Conservation (phyloP, 1,139 yeast species). For the Saccharomycopsis phalli region DNA sequence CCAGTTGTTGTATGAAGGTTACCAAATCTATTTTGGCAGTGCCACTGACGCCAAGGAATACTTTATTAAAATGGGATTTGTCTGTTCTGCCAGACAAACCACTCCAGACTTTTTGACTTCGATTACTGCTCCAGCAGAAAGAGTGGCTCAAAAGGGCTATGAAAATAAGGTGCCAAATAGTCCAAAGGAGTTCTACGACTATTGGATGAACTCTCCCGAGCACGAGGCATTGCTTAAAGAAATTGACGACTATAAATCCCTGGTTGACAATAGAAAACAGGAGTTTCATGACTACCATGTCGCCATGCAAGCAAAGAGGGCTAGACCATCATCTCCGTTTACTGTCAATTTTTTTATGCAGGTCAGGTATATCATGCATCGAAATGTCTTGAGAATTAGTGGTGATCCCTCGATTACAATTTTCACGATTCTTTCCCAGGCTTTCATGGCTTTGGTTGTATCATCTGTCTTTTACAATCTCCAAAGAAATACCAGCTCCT, state of each 20-base stretch:
- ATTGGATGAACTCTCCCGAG: constrained; percentile 59
- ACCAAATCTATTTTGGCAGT: constrained; percentile 68
- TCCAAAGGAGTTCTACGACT: constrained; percentile 56
- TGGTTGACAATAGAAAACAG: not conserved
- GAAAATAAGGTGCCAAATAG: constrained; percentile 60
- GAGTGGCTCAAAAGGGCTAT: constrained; percentile 44
- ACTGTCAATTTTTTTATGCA: constrained; percentile 61
- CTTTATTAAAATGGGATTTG: constrained; percentile 61
- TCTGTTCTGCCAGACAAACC: constrained; percentile 68
- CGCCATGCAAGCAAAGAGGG: constrained; percentile 48
- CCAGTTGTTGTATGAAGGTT: constrained; percentile 63
- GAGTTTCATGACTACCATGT: constrained; percentile 40
- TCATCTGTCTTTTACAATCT: constrained; percentile 71
- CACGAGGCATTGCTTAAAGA: constrained; percentile 35
- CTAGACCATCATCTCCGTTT: constrained; percentile 49
- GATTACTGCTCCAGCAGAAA: constrained; percentile 64
- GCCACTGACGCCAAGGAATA: constrained; percentile 50
- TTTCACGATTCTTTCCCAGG: constrained; percentile 52
- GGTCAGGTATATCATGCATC: constrained; percentile 45
- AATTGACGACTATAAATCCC: constrained; percentile 33
- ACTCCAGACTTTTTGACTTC: constrained; percentile 83
- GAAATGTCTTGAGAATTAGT: constrained; percentile 54
- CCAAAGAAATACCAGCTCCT: constrained; percentile 38
- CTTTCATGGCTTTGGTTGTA: constrained; percentile 64
- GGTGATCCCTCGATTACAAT: constrained; percentile 63